Evolutionary conservation across 495 filamentous ascomycete species (phyloP).

Genomic region (Penicillium nucicola): DNA sequence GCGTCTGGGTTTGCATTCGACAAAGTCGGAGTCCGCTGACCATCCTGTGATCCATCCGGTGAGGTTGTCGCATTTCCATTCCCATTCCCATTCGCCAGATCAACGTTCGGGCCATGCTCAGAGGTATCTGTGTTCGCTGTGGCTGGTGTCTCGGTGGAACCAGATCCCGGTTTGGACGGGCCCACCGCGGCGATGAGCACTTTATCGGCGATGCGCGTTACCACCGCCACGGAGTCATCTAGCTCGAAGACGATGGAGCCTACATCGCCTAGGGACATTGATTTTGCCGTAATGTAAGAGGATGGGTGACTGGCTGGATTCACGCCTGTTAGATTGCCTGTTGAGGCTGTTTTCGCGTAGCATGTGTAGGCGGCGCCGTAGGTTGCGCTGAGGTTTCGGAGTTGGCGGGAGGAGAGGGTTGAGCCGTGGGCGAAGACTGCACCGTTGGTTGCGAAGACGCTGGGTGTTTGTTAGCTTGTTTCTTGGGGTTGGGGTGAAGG

Average conservation of each 20-base stretch:
- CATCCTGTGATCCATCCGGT: conserved; percentile 15
- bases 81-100: neutral
- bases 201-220: conserved; percentile 46
- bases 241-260: conserved; percentile 50
- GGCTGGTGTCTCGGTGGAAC: neutral
- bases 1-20: conserved; percentile 9
- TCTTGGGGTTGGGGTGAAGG: neutral
- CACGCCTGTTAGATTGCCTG: conserved; percentile 45
- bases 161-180: conserved; percentile 23
- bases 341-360: conserved; percentile 45
- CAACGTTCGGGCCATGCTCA: neutral
- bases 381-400: conserved; percentile 46
- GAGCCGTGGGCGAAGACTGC: conserved; percentile 47
- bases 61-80: conserved; percentile 9
- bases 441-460: conserved; percentile 45
- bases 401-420: conserved; percentile 37
- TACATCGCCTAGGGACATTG: conserved; percentile 46
- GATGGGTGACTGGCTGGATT: conserved; percentile 47
- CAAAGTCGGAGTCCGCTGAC: conserved; percentile 9
- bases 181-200: conserved; percentile 45
- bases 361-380: conserved; percentile 49
- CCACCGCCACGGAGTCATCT: conserved; percentile 42
- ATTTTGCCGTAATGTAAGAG: conserved; percentile 47
- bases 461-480: conserved; percentile 1
- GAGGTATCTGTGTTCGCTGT: conserved; percentile 10